Conservation (phyloP, 2,329 filamentous ascomycete genomes). For the Fusarium sacchari region DNA sequence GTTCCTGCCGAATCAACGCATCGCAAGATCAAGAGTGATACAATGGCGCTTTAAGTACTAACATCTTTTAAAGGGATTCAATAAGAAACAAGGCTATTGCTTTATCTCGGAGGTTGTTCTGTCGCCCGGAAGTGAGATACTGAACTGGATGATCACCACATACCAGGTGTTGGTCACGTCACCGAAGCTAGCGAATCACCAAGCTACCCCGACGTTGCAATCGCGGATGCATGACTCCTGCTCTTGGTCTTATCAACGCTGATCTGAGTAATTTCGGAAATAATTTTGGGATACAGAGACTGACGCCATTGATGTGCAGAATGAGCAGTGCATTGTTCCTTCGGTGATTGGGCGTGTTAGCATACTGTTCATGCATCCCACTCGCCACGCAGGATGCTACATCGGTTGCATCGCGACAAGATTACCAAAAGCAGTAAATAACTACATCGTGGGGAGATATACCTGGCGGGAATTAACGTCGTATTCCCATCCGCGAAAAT, state of each 20-base stretch:
- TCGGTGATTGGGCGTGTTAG: neutral
- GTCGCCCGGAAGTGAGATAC: rapidly evolving
- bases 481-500: neutral
- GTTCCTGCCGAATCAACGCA: rapidly evolving
- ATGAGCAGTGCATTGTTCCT: neutral
- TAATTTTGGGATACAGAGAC: neutral
- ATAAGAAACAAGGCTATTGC: rapidly evolving
- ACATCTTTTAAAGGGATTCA: rapidly evolving
- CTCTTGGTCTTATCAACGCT: neutral
- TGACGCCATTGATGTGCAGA: conserved; percentile 22
- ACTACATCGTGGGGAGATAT: rapidly evolving
- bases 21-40: rapidly evolving
- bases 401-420: neutral
- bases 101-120: neutral
- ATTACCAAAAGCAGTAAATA: neutral
- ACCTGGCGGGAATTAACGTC: rapidly evolving
- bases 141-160: conserved; percentile 6
- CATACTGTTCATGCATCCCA: neutral
- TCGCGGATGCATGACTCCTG: neutral
- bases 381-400: neutral
- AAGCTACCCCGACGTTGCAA: neutral
- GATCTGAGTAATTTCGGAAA: neutral
- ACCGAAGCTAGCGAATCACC: neutral
- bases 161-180: conserved; percentile 31
- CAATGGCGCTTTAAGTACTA: rapidly evolving